Conservation (phyloP, 1,139 yeast species). For the Geotrichum macrosporum region DNA sequence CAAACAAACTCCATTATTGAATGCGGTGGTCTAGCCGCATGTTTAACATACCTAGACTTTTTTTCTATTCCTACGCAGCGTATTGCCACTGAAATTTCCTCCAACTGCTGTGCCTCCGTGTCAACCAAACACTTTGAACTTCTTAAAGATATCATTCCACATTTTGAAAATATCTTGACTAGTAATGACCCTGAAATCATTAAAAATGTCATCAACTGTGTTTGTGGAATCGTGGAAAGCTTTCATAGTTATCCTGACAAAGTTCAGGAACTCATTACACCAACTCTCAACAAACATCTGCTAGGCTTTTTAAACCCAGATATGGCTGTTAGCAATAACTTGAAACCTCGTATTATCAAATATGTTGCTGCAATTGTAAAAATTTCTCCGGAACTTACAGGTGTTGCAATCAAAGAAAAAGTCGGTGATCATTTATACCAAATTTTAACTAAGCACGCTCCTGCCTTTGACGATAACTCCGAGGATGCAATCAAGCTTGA, state of each 20-base stretch:
- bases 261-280: slow-evolving; percentile 46
- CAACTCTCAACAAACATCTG: slow-evolving; percentile 27
- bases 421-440: slow-evolving; percentile 36
- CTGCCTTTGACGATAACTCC: slow-evolving; percentile 30
- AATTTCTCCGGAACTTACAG: slow-evolving; percentile 35
- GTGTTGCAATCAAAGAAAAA: slow-evolving; percentile 29
- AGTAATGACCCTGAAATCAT: slow-evolving; percentile 62
- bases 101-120: slow-evolving; percentile 63
- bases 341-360: slow-evolving; percentile 32
- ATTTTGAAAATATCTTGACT: slow-evolving; percentile 56
- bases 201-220: slow-evolving; percentile 65
- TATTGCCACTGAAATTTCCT: slow-evolving; percentile 70
- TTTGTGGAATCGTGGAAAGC: slow-evolving; percentile 57
- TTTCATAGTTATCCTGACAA: slow-evolving; percentile 46
- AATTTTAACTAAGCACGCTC: slow-evolving; percentile 35
- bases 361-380: slow-evolving; percentile 45
- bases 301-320: slow-evolving; percentile 29
- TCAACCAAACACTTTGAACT: slow-evolving; percentile 45
- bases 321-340: slow-evolving; percentile 24
- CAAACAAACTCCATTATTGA: slow-evolving; percentile 38
- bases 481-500: slow-evolving; percentile 22
- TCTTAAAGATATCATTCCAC: slow-evolving; percentile 56
- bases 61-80: slow-evolving; percentile 87
- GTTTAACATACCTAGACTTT: slow-evolving; percentile 76
- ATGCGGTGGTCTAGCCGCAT: slow-evolving; percentile 61